These are phyloP conservation scores for Cryphonectria japonica DNA, from an alignment of 2,329 filamentous ascomycete genomes.

Conservation along the genomic window DNA sequence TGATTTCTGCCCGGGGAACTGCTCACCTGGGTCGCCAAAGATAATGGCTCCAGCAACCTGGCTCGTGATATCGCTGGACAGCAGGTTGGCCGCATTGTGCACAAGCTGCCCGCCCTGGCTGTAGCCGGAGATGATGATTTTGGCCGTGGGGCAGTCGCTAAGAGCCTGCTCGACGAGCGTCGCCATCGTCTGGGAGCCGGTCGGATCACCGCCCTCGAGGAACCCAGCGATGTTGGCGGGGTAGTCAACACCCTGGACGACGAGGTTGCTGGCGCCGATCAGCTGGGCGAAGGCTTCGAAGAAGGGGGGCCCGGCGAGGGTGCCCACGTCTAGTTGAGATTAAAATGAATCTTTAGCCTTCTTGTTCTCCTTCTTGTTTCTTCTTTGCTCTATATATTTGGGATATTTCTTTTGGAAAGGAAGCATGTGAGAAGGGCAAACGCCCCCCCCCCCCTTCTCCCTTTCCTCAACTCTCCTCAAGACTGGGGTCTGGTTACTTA, in stretches of 20 bases:
- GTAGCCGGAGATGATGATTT: slow-evolving; percentile 45
- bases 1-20: no score
- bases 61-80: neutral
- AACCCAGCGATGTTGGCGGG: slow-evolving; percentile 33
- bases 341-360: neutral
- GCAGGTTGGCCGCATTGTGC: slow-evolving; percentile 30
- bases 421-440: neutral
- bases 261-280: slow-evolving; percentile 29
- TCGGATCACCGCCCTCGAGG: slow-evolving; percentile 33
- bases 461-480: neutral
- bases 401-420: neutral
- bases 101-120: slow-evolving; percentile 34
- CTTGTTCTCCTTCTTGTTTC: neutral
- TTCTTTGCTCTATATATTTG: neutral
- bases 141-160: slow-evolving; percentile 37
- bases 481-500: neutral
- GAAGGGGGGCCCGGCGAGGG: slow-evolving; percentile 35
- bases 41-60: slow-evolving; percentile 20
- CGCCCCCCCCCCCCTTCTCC: no score
- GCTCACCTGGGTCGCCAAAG: slow-evolving; percentile 23
- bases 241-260: slow-evolving; percentile 37
- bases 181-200: slow-evolving; percentile 28
- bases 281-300: slow-evolving; percentile 31
- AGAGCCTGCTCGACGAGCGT: slow-evolving; percentile 14
- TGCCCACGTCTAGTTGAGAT: slow-evolving; percentile 30